phyloP scores from a whole-genome alignment of 805 yeast species.

The Pichia phayaonensis region DNA sequence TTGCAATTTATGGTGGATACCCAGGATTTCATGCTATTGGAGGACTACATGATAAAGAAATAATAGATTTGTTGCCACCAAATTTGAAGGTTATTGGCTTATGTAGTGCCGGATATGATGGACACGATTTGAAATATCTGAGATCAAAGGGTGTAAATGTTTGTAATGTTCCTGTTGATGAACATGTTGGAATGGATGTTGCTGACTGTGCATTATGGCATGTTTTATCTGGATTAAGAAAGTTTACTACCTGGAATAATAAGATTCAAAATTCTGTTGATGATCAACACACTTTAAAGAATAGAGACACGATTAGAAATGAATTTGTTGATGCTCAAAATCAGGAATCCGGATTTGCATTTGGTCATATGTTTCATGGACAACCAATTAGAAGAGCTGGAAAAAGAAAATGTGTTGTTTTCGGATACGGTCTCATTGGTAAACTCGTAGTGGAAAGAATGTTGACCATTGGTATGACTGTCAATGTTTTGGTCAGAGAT shows the following conservation, averaged over 20 bases:
- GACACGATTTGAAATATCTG: constrained; percentile 33
- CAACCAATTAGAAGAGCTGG: constrained; percentile 5
- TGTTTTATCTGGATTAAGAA: constrained; percentile 53
- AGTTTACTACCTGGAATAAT: constrained; percentile 40
- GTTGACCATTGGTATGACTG: constrained; percentile 52
- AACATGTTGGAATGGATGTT: constrained; percentile 49
- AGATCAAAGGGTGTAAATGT: constrained; percentile 36
- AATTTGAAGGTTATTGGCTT: constrained; percentile 40
- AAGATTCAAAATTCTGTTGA: constrained; percentile 22
- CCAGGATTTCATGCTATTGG: too few species aligned
- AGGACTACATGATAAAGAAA: constrained; percentile 34
- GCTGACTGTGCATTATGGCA: constrained; percentile 63
- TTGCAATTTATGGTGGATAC: too few species aligned
- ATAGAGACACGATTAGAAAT: constrained; percentile 29
- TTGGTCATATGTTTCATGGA: constrained; percentile 13
- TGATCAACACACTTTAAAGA: constrained; percentile 29
- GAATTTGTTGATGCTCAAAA: constrained; percentile 8
- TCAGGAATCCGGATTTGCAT: constrained; percentile 9
- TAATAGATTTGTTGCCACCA: constrained; percentile 35
- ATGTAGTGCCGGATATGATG: constrained; percentile 49
- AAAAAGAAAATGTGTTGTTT: constrained; percentile 51
- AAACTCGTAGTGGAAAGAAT: constrained; percentile 52
- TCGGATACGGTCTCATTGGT: constrained; percentile 77
- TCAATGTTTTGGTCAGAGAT: constrained; percentile 55
- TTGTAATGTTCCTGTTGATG: constrained; percentile 53